phyloP scores from a whole-genome alignment of 2,329 filamentous ascomycete genomes.

The Neospermospora avenae region DNA sequence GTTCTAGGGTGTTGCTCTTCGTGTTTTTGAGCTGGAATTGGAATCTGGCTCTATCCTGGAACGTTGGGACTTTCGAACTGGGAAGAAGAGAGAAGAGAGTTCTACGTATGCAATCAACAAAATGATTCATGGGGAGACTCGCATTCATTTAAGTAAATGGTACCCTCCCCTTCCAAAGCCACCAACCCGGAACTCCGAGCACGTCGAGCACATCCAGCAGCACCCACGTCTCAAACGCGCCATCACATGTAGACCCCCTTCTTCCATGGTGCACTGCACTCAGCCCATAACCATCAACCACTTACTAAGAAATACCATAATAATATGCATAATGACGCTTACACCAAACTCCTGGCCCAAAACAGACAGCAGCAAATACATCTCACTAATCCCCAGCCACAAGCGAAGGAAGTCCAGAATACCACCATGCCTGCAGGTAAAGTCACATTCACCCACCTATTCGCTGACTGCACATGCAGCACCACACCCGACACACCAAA shows the following conservation, averaged over 20 bases:
- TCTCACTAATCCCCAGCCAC: no score
- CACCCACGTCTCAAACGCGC: neutral
- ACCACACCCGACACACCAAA: conserved; percentile 8
- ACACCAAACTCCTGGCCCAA: neutral
- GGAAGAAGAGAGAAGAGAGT: no score
- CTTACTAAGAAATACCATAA: neutral
- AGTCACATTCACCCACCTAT: no score
- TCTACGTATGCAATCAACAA: no score
- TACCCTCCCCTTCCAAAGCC: neutral
- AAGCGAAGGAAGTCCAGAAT: no score
- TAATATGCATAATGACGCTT: neutral
- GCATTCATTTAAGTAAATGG: neutral
- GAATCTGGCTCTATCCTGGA: no score
- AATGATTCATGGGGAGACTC: neutral
- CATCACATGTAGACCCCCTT: neutral
- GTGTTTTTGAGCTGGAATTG: no score
- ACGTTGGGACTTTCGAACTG: no score
- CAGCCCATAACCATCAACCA: neutral
- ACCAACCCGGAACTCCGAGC: neutral
- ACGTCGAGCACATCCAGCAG: neutral
- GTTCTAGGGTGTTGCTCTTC: no score
- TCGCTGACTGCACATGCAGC: conserved; percentile 3
- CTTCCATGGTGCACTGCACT: neutral
- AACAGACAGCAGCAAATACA: neutral
- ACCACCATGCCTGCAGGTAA: no score